Percentiles rank a stretch among this genome's conserved stretches.
These are phyloP conservation scores for Fusarium buharicum DNA, from an alignment of 2,329 filamentous ascomycete genomes.

Conservation along the genomic window DNA sequence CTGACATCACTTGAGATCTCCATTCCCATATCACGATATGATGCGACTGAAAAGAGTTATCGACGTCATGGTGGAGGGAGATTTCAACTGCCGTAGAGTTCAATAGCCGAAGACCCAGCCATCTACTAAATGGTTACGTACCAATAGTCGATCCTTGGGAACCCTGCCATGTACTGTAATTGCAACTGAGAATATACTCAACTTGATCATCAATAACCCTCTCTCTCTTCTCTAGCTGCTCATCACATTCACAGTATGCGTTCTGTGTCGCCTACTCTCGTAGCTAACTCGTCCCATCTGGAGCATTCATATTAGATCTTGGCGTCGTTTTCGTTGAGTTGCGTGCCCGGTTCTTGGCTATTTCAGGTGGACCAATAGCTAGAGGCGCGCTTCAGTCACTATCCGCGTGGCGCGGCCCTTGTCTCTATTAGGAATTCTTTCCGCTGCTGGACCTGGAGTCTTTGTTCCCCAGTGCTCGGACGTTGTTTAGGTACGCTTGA, in stretches of 20 bases:
- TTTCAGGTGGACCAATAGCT: conserved; percentile 39
- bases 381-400: conserved; percentile 13
- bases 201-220: not conserved
- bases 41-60: conserved; percentile 1
- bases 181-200: not conserved
- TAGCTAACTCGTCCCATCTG: conserved; percentile 21
- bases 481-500: conserved; percentile 5
- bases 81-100: conserved; percentile 13
- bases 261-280: not conserved
- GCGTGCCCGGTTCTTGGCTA: conserved; percentile 18
- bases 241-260: conserved; percentile 1
- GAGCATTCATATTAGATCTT: conserved; percentile 16
- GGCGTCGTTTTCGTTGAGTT: conserved; percentile 14
- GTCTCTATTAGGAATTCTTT: conserved; percentile 27
- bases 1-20: conserved; percentile 27
- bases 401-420: conserved; percentile 32
- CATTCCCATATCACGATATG: conserved; percentile 7
- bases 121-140: not conserved
- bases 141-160: conserved; percentile 2
- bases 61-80: conserved; percentile 29
- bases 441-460: conserved; percentile 1
- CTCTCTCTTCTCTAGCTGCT: not conserved
- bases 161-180: not conserved
- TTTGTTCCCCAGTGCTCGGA: conserved; percentile 9
- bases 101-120: conserved; percentile 10